Evolutionary conservation across 106 monocot genomes (phyloP), one percentile per base, ranked within the genome.

Genomic region (Iris macrosiphon): DNA sequence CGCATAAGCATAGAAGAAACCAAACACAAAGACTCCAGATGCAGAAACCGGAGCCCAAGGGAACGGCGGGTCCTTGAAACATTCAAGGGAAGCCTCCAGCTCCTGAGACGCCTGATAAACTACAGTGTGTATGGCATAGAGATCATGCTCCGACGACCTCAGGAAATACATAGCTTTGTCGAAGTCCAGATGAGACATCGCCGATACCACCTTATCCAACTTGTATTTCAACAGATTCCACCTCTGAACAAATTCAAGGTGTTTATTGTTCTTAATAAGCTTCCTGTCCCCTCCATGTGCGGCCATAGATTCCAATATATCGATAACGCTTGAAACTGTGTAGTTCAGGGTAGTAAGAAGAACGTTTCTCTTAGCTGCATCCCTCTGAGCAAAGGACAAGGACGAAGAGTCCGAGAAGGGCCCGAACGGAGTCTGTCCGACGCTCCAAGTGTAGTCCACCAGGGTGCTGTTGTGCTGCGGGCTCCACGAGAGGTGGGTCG

Each of bases 61-160:
- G 60, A 96, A 86, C 24, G 95, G 89, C 49, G 95, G 95, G 60
- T 96, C 95, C 49, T 76, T 76, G 74, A 96, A 96, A 70, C 95
- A 96, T 53, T 77, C 71, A 15, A 96, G 44, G 27, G 85, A 82
- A 49, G 95, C 89, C 65, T 96, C 95, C 69, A 96, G 60, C 57
- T 83, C 82, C 51, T 90, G 89, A 21, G 79, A 75, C 17, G 89
- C 89, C 73, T 77, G 50, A 49, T 96, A 90, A 35, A 96, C 74
- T 52, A 96, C 45, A 18, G 64, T 65, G 57, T 96, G 86, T 33
- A 96, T 70, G 26, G 79, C 76, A 61, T 79, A 96, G 13, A 96
- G 76, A 60, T 96, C 95, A 75, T 89, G 82, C 62, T 96, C 89
- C 13, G 77, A 82, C 37, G 90, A 89, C 66, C 79, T 82, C 59